phyloP scores from a whole-genome alignment of 495 filamentous ascomycete species.

The Annulohypoxylon moriforme region DNA sequence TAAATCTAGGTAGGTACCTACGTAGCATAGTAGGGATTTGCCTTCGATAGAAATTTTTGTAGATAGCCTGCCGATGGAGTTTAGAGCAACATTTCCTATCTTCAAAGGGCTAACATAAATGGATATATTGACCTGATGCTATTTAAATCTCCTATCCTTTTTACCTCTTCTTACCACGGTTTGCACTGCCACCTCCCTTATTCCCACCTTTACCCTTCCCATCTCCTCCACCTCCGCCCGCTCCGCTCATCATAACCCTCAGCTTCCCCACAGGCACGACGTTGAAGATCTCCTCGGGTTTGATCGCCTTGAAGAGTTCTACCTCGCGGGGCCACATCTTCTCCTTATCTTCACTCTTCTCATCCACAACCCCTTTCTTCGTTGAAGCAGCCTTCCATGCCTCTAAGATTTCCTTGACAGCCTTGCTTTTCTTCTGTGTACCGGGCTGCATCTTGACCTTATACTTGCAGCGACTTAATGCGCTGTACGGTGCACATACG shows the following conservation, averaged over 20 bases:
- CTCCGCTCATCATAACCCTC: slow-evolving; percentile 75
- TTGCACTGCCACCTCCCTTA: slow-evolving; percentile 33
- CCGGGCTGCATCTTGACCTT: slow-evolving; percentile 94
- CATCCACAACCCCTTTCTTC: slow-evolving; percentile 68
- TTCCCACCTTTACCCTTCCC: slow-evolving; percentile 37
- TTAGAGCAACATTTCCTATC: background rate
- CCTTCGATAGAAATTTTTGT: too few relatives aligned
- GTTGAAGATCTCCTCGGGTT: slow-evolving; percentile 84
- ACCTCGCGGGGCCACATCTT: slow-evolving; percentile 83
- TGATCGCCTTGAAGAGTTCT: slow-evolving; percentile 82
- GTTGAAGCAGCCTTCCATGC: slow-evolving; percentile 75
- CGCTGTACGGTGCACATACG: slow-evolving; percentile 89
- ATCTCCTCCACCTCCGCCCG: slow-evolving; percentile 58
- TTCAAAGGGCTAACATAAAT: background rate
- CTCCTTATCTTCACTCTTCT: slow-evolving; percentile 70
- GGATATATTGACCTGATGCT: background rate
- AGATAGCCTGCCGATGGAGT: background rate
- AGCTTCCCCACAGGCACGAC: slow-evolving; percentile 86
- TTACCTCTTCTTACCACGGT: slow-evolving; percentile 46
- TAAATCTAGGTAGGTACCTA: too few relatives aligned
- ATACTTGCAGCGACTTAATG: slow-evolving; percentile 83
- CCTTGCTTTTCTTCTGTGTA: slow-evolving; percentile 91
- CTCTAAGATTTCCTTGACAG: slow-evolving; percentile 85
- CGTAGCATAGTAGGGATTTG: too few relatives aligned
- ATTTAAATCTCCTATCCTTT: background rate